Evolutionary conservation across 73 alveolate species (phyloP).

Genomic region (Urostyla sp.): DNA sequence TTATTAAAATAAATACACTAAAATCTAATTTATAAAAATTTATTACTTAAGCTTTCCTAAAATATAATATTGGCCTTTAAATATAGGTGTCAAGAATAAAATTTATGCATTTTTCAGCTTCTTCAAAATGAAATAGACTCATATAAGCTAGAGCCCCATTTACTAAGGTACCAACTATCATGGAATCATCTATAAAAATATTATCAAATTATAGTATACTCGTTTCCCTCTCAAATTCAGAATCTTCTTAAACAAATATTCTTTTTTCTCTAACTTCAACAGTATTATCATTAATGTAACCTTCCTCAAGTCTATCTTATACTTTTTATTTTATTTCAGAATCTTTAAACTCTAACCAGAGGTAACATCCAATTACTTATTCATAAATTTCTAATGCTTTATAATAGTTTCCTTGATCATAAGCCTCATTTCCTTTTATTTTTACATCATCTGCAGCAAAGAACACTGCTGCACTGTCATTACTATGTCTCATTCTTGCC

Average conservation of each 20-base stretch:
- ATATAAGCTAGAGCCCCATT: conserved; percentile 44
- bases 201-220: not conserved
- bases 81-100: not conserved
- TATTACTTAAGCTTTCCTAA: conserved; percentile 34
- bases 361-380: conserved; percentile 38
- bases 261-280: conserved; percentile 17
- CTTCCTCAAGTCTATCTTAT: not conserved
- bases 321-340: not conserved
- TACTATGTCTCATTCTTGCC: conserved; percentile 5
- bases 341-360: conserved; percentile 41
- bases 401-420: conserved; percentile 41
- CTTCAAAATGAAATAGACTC: conserved; percentile 52
- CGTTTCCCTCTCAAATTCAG: conserved; percentile 47
- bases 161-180: conserved; percentile 23
- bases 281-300: conserved; percentile 2
- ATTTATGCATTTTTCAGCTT: conserved; percentile 44
- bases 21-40: not conserved
- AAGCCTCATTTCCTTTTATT: conserved; percentile 29
- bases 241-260: conserved; percentile 3
- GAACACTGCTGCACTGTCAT: conserved; percentile 29
- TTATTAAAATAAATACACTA: conserved; percentile 28
- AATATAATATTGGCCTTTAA: conserved; percentile 27
- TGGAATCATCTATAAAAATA: not conserved
- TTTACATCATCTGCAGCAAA: conserved; percentile 41
- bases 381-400: conserved; percentile 47